These are phyloP conservation scores for Candida gorgasii DNA, from an alignment of 805 yeast species.

Conservation along the genomic window DNA sequence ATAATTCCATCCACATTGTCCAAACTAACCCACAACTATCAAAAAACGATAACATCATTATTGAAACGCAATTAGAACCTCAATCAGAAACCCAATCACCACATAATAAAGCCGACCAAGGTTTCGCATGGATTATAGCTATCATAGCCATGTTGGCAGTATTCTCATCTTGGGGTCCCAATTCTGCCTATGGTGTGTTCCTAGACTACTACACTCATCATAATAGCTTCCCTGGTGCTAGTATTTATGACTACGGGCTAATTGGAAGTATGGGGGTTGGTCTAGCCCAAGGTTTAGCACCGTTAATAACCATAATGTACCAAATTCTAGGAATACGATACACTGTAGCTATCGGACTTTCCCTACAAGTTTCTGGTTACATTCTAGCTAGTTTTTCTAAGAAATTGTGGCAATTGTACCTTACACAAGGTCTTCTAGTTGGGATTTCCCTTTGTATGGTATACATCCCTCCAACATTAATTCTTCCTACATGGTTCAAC, in stretches of 20 bases:
- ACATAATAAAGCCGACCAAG: too few relatives aligned
- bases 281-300: slow-evolving; percentile 57
- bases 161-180: slow-evolving; percentile 58
- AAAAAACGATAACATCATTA: too few relatives aligned
- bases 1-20: too few relatives aligned
- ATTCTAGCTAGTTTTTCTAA: slow-evolving; percentile 54
- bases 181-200: slow-evolving; percentile 59
- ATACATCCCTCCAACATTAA: slow-evolving; percentile 44
- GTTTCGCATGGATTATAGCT: slow-evolving; percentile 55
- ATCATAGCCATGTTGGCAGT: slow-evolving; percentile 47
- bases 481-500: slow-evolving; percentile 52
- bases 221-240: slow-evolving; percentile 40
- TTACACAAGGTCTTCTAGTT: slow-evolving; percentile 53
- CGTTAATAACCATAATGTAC: slow-evolving; percentile 50
- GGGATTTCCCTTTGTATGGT: slow-evolving; percentile 50
- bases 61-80: too few relatives aligned
- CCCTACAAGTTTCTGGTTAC: slow-evolving; percentile 44
- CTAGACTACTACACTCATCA: slow-evolving; percentile 48
- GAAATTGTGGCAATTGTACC: slow-evolving; percentile 50
- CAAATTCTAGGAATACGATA: slow-evolving; percentile 51
- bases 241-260: slow-evolving; percentile 48
- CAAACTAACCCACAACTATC: too few relatives aligned
- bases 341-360: slow-evolving; percentile 48
- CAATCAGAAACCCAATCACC: neutral
- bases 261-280: slow-evolving; percentile 52